Evolutionary conservation across 2,329 filamentous ascomycete species (phyloP), one percentile per base, ranked within the genome.

Genomic region (Apiospora phragmitis): DNA sequence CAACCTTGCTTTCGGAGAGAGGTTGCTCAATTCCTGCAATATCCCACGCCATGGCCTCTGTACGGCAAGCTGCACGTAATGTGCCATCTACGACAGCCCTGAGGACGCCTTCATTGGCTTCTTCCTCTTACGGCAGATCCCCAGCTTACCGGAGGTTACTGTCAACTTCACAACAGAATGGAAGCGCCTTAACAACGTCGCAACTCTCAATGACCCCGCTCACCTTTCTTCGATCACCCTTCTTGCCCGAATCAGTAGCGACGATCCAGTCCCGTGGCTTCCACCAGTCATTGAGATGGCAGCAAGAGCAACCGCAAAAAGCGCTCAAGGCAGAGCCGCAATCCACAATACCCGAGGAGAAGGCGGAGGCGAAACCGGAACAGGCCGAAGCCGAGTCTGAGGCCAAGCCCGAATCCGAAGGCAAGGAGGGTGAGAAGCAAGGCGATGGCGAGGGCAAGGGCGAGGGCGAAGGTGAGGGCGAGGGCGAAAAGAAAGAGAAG

Each of bases 401-500:
- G 51, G 77, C 82, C 14, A 79, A 78, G 70, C 81, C 86, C 51
- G 84, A 83, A 43, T 78, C 77, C 11, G 79, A 84, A 67, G 38
- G 32, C 43, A 68, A 68, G 51, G 84, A 83, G 43, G 77, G 77
- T 11, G 45, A 68, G 43, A 78, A 84, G 67, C 83, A 86, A 71
- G 81, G 87, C 67, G 81, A 87, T 51, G 81, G 83, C 68, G 75
- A 83, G 70, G 81, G 88, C 69, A 83, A 82, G 42, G 81, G 88
- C 69, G 83, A 82, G 42, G 82, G 83, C 71, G 82, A 86, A 51
- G 78, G 76, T 16, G 80, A 83, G 62, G 81, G 26, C 5, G 51
- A 87, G 62, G 83, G 87, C 68, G 83, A 87, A 70, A 85, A 89
- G 77, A 84, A 90, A 73, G 84, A 89, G 79, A 87, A 91, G 80